phyloP scores from a whole-genome alignment of 495 filamentous ascomycete genomes.

The Podospora tetraspora region DNA sequence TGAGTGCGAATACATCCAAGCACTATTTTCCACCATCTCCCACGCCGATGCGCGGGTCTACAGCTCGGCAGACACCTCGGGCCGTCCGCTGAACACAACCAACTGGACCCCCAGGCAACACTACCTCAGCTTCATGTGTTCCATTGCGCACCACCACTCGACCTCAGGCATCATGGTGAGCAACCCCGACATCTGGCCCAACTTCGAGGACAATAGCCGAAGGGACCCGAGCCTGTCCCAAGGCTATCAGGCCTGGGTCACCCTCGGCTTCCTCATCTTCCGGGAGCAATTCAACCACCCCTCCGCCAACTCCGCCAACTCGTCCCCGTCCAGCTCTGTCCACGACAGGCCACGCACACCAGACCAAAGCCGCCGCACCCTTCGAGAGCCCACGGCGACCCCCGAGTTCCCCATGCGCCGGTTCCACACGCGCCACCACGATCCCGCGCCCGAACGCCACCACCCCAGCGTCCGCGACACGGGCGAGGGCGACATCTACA shows the following conservation, averaged over 20 bases:
- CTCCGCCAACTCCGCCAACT: no score
- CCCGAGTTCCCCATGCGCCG: not conserved
- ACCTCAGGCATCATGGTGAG: no score
- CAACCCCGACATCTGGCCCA: not conserved
- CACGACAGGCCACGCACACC: not conserved
- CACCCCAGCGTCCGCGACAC: no score
- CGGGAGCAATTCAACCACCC: not conserved
- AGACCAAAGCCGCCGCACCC: not conserved
- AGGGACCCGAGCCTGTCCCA: not conserved
- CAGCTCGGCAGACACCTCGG: not conserved
- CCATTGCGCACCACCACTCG: not conserved
- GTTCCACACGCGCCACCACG: not conserved
- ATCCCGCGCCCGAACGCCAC: no score
- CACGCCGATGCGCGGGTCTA: not conserved
- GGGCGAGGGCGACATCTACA: no score
- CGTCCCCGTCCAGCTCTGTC: not conserved
- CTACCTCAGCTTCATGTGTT: not conserved
- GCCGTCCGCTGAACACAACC: not conserved
- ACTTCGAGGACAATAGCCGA: no score
- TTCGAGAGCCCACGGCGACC: not conserved
- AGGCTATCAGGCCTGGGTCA: not conserved
- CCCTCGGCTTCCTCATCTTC: not conserved
- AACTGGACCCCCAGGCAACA: not conserved
- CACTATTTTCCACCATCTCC: not conserved
- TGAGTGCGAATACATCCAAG: not conserved